These are phyloP conservation scores for Paracamarosporium sp. DNA, from an alignment of 2,329 filamentous ascomycete species.

Conservation along the genomic window DNA sequence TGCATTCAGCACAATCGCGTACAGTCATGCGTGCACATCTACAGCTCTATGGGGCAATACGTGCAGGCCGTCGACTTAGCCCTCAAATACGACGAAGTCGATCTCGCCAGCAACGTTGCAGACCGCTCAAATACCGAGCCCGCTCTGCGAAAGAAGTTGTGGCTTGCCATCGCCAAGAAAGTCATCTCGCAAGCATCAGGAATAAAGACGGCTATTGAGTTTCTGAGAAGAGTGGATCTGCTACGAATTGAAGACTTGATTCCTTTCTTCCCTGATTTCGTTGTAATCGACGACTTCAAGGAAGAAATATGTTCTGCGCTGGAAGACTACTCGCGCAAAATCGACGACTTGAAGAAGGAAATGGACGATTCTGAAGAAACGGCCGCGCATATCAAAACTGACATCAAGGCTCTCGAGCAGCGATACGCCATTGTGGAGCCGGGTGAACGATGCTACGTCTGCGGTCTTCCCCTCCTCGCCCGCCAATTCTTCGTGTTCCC, in stretches of 20 bases:
- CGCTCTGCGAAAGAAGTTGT: constrained; percentile 86
- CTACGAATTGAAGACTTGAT: constrained; percentile 96
- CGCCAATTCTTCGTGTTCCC: constrained; percentile 98
- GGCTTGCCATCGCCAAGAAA: constrained; percentile 93
- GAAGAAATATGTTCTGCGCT: constrained; percentile 95
- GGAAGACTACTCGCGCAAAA: constrained; percentile 90
- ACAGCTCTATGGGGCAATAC: constrained; percentile 95
- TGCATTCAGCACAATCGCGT: constrained; percentile 95
- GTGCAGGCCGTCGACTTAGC: constrained; percentile 92
- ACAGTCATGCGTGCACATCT: constrained; percentile 95
- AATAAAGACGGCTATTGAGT: constrained; percentile 88
- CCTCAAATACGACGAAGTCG: constrained; percentile 85
- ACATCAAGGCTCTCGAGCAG: constrained; percentile 84
- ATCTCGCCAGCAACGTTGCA: constrained; percentile 87
- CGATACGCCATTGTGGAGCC: constrained; percentile 97
- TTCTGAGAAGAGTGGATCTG: constrained; percentile 88
- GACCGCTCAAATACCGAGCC: constrained; percentile 82
- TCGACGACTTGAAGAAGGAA: constrained; percentile 85
- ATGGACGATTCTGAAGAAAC: constrained; percentile 96
- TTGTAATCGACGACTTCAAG: constrained; percentile 98
- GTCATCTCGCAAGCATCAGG: constrained; percentile 86
- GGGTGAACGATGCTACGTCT: constrained; percentile 91
- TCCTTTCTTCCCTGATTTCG: constrained; percentile 97
- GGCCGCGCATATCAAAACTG: constrained; percentile 86
- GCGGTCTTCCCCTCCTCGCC: constrained; percentile 82